Percentiles rank a stretch among this genome's conserved stretches.
These are phyloP conservation scores for Blastocladiella britannica DNA, from an alignment of 192 early-diverging fungal genomes.

Conservation along the genomic window DNA sequence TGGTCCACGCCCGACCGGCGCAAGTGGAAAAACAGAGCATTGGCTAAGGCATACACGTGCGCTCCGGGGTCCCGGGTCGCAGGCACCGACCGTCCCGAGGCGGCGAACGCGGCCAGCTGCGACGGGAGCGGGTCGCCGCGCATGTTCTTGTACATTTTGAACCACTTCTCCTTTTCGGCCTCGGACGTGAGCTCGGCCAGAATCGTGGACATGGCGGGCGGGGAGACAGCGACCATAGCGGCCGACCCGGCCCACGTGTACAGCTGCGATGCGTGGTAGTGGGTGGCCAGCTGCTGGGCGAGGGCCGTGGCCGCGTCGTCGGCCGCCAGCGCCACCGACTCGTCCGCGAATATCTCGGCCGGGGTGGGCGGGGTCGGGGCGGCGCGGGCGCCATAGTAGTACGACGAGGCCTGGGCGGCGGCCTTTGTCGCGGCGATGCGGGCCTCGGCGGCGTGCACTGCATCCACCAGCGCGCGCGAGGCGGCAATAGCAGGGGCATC, in stretches of 20 bases:
- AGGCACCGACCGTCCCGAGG: constrained; percentile 2
- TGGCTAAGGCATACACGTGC: constrained; percentile 68
- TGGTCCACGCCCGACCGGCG: constrained; percentile 71
- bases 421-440: too few relatives aligned
- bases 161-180: neutral
- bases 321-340: neutral
- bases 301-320: neutral
- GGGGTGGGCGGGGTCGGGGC: too few relatives aligned
- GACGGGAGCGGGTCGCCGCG: neutral
- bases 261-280: neutral
- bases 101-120: neutral
- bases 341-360: too few relatives aligned
- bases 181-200: constrained; percentile 1
- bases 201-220: neutral
- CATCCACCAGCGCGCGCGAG: too few relatives aligned
- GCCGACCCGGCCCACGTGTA: neutral
- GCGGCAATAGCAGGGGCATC: too few relatives aligned
- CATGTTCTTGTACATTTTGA: neutral
- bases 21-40: constrained; percentile 74
- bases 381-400: too few relatives aligned
- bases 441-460: too few relatives aligned
- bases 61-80: too few relatives aligned
- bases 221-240: neutral
- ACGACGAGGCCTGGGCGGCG: too few relatives aligned
- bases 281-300: neutral